These are phyloP conservation scores for Colletotrichum neosansevieriae DNA, from an alignment of 2,329 filamentous ascomycete species.

Conservation along the genomic window DNA sequence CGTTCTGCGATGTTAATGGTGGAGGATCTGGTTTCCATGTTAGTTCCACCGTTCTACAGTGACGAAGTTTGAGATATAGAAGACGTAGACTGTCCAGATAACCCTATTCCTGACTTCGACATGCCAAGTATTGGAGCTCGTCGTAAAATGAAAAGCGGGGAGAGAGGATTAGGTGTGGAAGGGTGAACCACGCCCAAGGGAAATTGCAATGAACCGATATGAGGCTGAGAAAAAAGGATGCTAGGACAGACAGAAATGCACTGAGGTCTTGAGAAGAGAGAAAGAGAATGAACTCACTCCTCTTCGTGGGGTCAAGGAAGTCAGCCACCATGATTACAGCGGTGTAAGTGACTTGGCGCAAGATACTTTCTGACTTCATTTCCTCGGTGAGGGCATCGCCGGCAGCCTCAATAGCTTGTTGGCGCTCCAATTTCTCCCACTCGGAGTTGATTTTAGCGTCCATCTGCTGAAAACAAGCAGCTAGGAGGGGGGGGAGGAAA, in stretches of 20 bases:
- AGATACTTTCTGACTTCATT: slow-evolving; percentile 97
- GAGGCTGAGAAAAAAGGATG: not conserved
- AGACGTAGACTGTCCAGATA: too few species aligned
- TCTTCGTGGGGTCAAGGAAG: slow-evolving; percentile 81
- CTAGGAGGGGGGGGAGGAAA: slow-evolving; percentile 87
- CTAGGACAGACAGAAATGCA: not conserved
- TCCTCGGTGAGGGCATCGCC: slow-evolving; percentile 89
- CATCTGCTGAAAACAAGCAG: slow-evolving; percentile 85
- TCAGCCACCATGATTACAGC: slow-evolving; percentile 92
- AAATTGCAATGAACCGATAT: not conserved
- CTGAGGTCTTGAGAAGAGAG: not conserved
- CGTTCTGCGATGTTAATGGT: slow-evolving; percentile 46
- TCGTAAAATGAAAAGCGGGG: too few species aligned
- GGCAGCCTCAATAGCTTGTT: slow-evolving; percentile 71
- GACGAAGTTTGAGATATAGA: too few species aligned
- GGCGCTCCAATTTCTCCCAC: slow-evolving; percentile 81
- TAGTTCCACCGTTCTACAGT: not conserved
- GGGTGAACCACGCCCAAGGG: not conserved
- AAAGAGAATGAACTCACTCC: slow-evolving; percentile 60
- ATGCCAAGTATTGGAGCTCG: too few species aligned
- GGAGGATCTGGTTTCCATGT: slow-evolving; percentile 48
- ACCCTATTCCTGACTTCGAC: too few species aligned
- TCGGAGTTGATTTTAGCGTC: slow-evolving; percentile 88
- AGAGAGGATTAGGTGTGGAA: too few species aligned
- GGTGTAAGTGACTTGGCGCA: slow-evolving; percentile 91